Conservation (phyloP, 345 rosid genomes). For the Draba incana region DNA sequence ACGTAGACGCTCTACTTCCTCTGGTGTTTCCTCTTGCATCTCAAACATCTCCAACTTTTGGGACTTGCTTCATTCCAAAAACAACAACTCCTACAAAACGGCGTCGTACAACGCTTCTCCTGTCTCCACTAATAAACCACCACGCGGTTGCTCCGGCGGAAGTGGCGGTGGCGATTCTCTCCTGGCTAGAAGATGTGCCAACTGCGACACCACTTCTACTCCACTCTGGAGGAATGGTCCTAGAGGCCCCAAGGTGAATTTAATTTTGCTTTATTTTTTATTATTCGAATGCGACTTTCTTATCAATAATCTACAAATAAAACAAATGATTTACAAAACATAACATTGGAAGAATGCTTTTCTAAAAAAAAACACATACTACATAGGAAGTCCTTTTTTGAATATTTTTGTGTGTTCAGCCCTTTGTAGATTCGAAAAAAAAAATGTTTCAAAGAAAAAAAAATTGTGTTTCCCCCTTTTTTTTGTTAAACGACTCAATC, state of each 20-base stretch:
- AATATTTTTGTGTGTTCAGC: neutral
- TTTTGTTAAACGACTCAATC: conserved; percentile 9
- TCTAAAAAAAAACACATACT: too few relatives aligned
- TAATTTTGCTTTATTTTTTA: neutral
- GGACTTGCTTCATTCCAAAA: conserved; percentile 60
- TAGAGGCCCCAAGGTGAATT: conserved; percentile 64
- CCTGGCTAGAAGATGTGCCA: conserved; percentile 85
- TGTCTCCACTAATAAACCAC: conserved; percentile 29
- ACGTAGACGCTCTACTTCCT: conserved; percentile 44
- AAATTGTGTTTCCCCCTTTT: too few relatives aligned
- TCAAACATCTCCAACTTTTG: conserved; percentile 67
- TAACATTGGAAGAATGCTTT: neutral
- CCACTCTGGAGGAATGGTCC: conserved; percentile 96
- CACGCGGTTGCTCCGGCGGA: conserved; percentile 33
- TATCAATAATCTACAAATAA: neutral
- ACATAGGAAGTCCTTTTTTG: neutral
- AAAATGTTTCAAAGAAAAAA: too few relatives aligned
- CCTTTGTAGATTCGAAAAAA: too few relatives aligned
- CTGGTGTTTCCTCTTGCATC: conserved; percentile 45
- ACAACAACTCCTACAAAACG: conserved; percentile 36
- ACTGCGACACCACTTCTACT: conserved; percentile 90
- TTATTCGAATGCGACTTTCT: neutral
- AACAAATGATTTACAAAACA: conserved; percentile 1
- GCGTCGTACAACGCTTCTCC: conserved; percentile 41
- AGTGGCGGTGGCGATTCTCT: conserved; percentile 52